phyloP scores from a whole-genome alignment of 2,329 filamentous ascomycete species.

The Polytolypa hystricis region DNA sequence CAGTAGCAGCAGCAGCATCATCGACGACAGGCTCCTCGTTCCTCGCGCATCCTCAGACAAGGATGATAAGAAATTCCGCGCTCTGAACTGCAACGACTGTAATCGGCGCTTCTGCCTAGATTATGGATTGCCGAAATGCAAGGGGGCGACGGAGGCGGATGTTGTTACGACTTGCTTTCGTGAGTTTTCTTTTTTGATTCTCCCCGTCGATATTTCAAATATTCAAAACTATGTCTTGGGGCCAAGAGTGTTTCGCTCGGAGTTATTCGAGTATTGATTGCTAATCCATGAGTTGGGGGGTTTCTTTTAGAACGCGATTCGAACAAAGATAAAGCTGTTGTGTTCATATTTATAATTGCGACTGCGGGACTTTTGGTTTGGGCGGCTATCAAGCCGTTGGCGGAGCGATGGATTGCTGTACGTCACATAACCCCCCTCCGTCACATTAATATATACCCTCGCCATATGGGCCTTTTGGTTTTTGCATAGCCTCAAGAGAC shows the following conservation, averaged over 20 bases:
- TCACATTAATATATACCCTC: conserved; percentile 3
- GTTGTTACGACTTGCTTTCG: conserved; percentile 57
- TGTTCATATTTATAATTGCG: conserved; percentile 54
- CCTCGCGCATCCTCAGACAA: conserved; percentile 10
- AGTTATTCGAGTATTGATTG: no score
- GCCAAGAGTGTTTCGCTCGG: no score
- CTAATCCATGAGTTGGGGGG: no score
- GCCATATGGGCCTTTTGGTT: conserved; percentile 7
- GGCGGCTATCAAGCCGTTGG: conserved; percentile 49
- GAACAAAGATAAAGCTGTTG: conserved; percentile 55
- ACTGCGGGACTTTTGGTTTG: conserved; percentile 50
- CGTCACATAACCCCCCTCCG: conserved; percentile 11
- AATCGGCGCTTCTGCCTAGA: conserved; percentile 56
- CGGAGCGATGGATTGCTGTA: conserved; percentile 46
- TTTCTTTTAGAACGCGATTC: conserved; percentile 55
- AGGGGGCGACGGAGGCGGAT: conserved; percentile 51
- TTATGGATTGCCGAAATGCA: conserved; percentile 52
- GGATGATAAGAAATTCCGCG: conserved; percentile 26
- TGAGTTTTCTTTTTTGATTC: conserved; percentile 22
- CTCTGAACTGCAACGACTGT: conserved; percentile 52
- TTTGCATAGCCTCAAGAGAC: neutral
- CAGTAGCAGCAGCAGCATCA: conserved; percentile 4
- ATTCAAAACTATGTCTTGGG: no score
- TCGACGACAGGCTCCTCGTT: no score
- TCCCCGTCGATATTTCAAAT: no score